Evolutionary conservation across 257 asterid species (phyloP).

Genomic region (Linderniella brevidens): DNA sequence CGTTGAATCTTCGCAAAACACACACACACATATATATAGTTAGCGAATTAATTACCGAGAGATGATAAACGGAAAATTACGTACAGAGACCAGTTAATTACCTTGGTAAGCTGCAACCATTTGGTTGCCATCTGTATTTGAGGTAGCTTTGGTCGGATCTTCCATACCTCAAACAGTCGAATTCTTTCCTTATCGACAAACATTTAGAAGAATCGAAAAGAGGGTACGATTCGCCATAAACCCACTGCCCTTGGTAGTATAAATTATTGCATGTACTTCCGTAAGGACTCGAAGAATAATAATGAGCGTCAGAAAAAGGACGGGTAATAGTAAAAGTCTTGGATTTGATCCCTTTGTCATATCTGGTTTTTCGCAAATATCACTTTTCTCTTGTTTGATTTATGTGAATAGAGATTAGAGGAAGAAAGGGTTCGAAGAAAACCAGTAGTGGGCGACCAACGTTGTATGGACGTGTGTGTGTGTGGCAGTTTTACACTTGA

Average conservation of each 20-base stretch:
- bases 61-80: neutral
- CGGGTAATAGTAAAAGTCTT: too few relatives aligned
- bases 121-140: conserved; percentile 56
- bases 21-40: neutral
- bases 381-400: too few relatives aligned
- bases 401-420: too few relatives aligned
- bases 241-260: conserved; percentile 58
- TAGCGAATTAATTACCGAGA: neutral
- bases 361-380: too few relatives aligned
- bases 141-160: conserved; percentile 35
- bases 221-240: conserved; percentile 45
- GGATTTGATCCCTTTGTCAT: too few relatives aligned
- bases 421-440: too few relatives aligned
- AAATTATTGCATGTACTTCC: too few relatives aligned
- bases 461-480: too few relatives aligned
- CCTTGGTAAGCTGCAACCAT: conserved; percentile 35
- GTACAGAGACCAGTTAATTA: conserved; percentile 2
- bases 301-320: too few relatives aligned
- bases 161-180: conserved; percentile 47
- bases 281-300: too few relatives aligned
- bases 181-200: conserved; percentile 36
- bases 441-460: too few relatives aligned
- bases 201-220: conserved; percentile 34
- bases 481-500: too few relatives aligned
- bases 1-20: conserved; percentile 35